Conservation (phyloP, 768 basidiomycete species). For the Paxillus rubicundulus region DNA sequence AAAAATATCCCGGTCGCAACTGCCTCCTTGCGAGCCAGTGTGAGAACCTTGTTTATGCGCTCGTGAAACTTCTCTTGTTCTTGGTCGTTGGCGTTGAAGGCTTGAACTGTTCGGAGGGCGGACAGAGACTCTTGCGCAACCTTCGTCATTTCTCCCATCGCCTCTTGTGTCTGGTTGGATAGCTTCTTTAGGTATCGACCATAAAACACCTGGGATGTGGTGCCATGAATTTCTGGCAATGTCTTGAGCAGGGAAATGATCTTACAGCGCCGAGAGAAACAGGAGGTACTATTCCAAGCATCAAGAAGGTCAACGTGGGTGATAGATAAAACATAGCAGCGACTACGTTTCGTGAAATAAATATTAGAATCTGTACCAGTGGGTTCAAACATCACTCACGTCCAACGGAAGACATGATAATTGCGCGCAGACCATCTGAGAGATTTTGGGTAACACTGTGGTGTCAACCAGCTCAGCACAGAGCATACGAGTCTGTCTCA, state of each 20-base stretch:
- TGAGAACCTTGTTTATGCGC: constrained; percentile 61
- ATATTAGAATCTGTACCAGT: not conserved
- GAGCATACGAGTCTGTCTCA: not conserved
- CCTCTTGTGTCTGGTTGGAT: constrained; percentile 89
- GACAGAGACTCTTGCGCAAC: constrained; percentile 86
- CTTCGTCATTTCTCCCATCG: constrained; percentile 93
- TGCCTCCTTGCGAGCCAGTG: constrained; percentile 82
- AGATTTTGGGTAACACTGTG: constrained; percentile 72
- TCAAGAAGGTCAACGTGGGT: constrained; percentile 81
- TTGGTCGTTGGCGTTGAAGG: constrained; percentile 79
- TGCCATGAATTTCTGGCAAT: constrained; percentile 8
- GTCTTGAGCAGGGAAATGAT: constrained; percentile 10
- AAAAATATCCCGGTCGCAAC: constrained; percentile 91
- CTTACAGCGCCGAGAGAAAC: constrained; percentile 80
- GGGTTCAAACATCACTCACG: constrained; percentile 46
- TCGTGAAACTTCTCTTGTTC: constrained; percentile 78
- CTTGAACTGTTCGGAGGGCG: constrained; percentile 85
- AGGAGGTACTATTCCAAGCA: constrained; percentile 90
- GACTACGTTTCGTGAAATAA: constrained; percentile 47
- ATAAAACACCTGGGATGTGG: constrained; percentile 77
- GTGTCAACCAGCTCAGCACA: not conserved
- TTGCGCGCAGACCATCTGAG: constrained; percentile 75
- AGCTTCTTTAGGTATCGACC: constrained; percentile 92
- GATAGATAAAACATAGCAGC: constrained; percentile 95
- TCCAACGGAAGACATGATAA: constrained; percentile 93